Percentiles rank a stretch among this genome's conserved stretches.
Conservation (phyloP, 1,284 basidiomycete genomes). For the Pisolithus thermaeus region DNA sequence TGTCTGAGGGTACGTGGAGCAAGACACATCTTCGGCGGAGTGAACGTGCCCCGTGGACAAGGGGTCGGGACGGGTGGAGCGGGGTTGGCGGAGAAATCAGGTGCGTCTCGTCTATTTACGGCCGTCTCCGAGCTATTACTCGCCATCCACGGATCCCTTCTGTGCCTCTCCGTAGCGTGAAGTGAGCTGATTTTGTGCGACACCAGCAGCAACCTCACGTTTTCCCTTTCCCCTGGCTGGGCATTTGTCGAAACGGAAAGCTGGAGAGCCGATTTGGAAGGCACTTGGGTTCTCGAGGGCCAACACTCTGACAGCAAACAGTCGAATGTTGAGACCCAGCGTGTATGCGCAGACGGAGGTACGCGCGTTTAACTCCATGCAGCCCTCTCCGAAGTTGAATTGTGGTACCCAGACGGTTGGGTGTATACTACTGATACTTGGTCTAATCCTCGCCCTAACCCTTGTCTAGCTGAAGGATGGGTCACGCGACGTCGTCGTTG, state of each 20-base stretch:
- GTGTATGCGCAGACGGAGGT: constrained; percentile 13
- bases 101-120: constrained; percentile 37
- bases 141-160: neutral
- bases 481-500: constrained; percentile 63
- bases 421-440: constrained; percentile 72
- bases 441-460: constrained; percentile 46
- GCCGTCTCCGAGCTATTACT: neutral
- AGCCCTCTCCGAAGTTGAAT: neutral
- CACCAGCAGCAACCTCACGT: constrained; percentile 68
- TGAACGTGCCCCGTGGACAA: constrained; percentile 63
- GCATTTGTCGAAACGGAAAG: constrained; percentile 67
- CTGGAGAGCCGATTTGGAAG: constrained; percentile 63
- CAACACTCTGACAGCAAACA: neutral
- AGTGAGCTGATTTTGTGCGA: constrained; percentile 10
- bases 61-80: constrained; percentile 69
- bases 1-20: constrained; percentile 40
- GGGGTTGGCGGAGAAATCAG: constrained; percentile 56
- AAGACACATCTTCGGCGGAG: constrained; percentile 48
- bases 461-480: constrained; percentile 39
- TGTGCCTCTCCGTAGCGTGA: constrained; percentile 1
- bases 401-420: constrained; percentile 55
- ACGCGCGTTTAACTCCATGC: neutral
- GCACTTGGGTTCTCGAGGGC: constrained; percentile 39
- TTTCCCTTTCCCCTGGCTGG: constrained; percentile 65
- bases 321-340: constrained; percentile 32